A percentile compares a stretch with the other conserved stretches of the same genome.
Conservation (phyloP, 331 rosid species). For the Pyracantha coccinea region DNA sequence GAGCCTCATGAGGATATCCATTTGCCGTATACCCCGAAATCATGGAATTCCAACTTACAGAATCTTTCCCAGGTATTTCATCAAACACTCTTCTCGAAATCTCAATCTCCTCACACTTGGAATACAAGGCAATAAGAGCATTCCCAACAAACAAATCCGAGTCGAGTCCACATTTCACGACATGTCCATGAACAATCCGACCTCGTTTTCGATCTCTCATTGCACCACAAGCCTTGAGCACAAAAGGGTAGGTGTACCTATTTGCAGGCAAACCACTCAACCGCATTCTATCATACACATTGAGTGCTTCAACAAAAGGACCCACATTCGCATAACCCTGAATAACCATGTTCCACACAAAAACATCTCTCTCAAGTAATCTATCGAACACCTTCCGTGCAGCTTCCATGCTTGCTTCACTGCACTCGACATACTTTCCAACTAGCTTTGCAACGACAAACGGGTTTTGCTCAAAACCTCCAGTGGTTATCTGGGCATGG, state of each 20-base stretch:
- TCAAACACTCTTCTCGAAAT: constrained; percentile 46
- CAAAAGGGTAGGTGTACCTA: constrained; percentile 62
- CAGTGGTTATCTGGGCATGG: constrained; percentile 55
- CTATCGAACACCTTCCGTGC: constrained; percentile 70
- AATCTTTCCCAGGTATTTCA: constrained; percentile 37
- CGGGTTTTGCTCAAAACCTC: constrained; percentile 46
- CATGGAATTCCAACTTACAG: constrained; percentile 74
- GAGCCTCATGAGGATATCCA: constrained; percentile 44
- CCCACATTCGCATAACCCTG: constrained; percentile 62
- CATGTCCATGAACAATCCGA: constrained; percentile 51
- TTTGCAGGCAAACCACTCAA: constrained; percentile 28
- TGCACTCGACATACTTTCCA: constrained; percentile 30
- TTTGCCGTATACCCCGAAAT: constrained; percentile 52
- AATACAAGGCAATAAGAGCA: constrained; percentile 54
- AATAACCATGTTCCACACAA: constrained; percentile 61
- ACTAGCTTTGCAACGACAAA: constrained; percentile 50
- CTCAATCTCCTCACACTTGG: constrained; percentile 43
- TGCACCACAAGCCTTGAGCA: constrained; percentile 70
- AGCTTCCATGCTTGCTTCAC: constrained; percentile 12
- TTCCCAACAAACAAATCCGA: constrained; percentile 56
- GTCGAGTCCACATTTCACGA: constrained; percentile 55
- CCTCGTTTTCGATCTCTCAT: constrained; percentile 42
- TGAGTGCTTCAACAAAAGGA: constrained; percentile 51
- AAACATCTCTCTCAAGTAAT: constrained; percentile 58
- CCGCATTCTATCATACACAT: constrained; percentile 44